Base-by-base conservation (phyloP, 2,329 filamentous ascomycete genomes). In the Hypoxylon rubiginosum region DNA sequence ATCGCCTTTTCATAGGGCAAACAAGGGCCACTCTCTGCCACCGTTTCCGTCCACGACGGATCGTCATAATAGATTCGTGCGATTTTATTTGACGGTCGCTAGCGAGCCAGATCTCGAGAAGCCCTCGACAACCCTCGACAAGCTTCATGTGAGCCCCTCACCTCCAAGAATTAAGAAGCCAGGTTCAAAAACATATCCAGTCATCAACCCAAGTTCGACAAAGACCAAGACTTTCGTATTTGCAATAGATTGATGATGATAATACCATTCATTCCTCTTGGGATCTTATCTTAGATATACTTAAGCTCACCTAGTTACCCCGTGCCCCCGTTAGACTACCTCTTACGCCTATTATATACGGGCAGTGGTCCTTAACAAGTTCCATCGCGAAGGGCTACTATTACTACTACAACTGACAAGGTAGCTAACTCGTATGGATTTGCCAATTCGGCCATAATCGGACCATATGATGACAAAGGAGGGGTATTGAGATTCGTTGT, bases 1-100 rank as follows among this genome's bases (percentile, higher is more conserved):
- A 73, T 72, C 68, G 69, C 56, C 17, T 69, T 74, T 66, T 76
- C 73, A 76, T 76, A 76, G 74, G 75, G 72, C 71, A 66, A 71
- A 74, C 71, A 71, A 55, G 71, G 70, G 62, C 71, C 74, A 75
- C 72, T 73, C 64, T 69, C 69, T 74, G 71, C 67, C 70, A 71
- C 71, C 71, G 66, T 68, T 72, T 70, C 69, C 71, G 71, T 70
- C 65, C 62, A 64, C 55, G 65, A 70, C 66, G 68, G 67, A 70
- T 72, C 68, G 69, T 72, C 68, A 73, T 69, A 69, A 70, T 70
- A 52, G 68, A 61, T 70, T 71, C 69, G 51, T 69, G 63, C 65
- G 62, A 69, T 73, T 62, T 72, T 71, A 77, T 77, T 77, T 73
- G 75, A 71, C 68, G 58, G 65, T 66, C 65, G 64, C 64, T 67